These are phyloP conservation scores for Amanita exitialis DNA, from an alignment of 768 basidiomycete genomes.

Conservation along the genomic window DNA sequence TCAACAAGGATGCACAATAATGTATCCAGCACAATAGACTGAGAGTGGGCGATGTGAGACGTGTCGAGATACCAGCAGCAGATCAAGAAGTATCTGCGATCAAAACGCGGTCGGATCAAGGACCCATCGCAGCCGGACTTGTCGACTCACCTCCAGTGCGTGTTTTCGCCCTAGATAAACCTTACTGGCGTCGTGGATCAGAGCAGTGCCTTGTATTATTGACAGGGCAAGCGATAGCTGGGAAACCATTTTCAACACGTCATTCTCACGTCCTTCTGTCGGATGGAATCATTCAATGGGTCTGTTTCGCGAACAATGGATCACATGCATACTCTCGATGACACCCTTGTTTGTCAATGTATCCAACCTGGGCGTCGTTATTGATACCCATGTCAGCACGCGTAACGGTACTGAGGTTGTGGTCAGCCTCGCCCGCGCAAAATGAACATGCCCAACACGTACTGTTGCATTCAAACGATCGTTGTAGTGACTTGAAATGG, in stretches of 20 bases:
- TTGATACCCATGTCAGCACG: slow-evolving; percentile 52
- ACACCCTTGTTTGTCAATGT: slow-evolving; percentile 31
- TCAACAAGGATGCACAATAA: slow-evolving; percentile 87
- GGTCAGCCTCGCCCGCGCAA: slow-evolving; percentile 1
- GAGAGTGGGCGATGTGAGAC: slow-evolving; percentile 41
- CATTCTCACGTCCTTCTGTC: slow-evolving; percentile 29
- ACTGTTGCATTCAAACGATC: slow-evolving; percentile 81
- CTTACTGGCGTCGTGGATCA: slow-evolving; percentile 65
- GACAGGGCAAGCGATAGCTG: slow-evolving; percentile 53
- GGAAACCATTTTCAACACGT: slow-evolving; percentile 35
- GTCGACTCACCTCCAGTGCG: slow-evolving; percentile 51
- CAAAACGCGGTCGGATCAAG: not conserved
- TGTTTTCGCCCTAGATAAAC: slow-evolving; percentile 56
- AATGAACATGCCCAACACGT: slow-evolving; percentile 15
- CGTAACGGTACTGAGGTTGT: slow-evolving; percentile 50
- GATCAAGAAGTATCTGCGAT: slow-evolving; percentile 56
- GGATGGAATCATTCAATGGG: not conserved
- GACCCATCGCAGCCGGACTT: not conserved
- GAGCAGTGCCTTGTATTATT: slow-evolving; percentile 65
- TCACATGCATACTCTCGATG: slow-evolving; percentile 29
- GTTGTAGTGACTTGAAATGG: slow-evolving; percentile 57
- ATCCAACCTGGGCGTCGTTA: slow-evolving; percentile 41
- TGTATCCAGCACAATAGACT: slow-evolving; percentile 71
- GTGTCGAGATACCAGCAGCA: slow-evolving; percentile 65
- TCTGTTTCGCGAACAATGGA: not conserved